Conservation (phyloP, 2,329 filamentous ascomycete genomes). For the Sclerotinia sclerotiorum region DNA sequence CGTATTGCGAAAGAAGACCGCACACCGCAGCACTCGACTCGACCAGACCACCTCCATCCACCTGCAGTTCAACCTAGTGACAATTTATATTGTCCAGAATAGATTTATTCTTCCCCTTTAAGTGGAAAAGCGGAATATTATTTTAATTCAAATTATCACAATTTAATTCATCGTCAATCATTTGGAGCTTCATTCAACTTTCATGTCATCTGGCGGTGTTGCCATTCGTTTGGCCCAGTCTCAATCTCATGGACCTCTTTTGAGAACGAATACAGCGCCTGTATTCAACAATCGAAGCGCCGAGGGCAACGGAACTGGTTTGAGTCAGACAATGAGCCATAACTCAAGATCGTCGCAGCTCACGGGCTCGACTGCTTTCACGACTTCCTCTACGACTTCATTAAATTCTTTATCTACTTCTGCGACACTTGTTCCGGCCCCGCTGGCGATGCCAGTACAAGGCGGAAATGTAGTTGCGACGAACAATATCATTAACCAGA, state of each 20-base stretch:
- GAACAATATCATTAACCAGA: slow-evolving; percentile 95
- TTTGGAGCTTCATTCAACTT: slow-evolving; percentile 12
- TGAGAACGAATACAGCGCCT: slow-evolving; percentile 39
- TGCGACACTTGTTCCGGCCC: slow-evolving; percentile 42
- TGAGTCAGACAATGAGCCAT: slow-evolving; percentile 40
- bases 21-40: slow-evolving; percentile 17
- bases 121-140: slow-evolving; percentile 16
- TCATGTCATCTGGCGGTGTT: slow-evolving; percentile 39
- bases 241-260: slow-evolving; percentile 39
- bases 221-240: slow-evolving; percentile 38
- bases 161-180: slow-evolving; percentile 17
- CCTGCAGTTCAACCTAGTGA: slow-evolving; percentile 4
- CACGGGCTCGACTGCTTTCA: slow-evolving; percentile 59
- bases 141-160: slow-evolving; percentile 9
- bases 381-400: slow-evolving; percentile 41
- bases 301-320: slow-evolving; percentile 30
- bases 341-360: slow-evolving; percentile 58
- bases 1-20: slow-evolving; percentile 16
- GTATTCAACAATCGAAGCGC: slow-evolving; percentile 33
- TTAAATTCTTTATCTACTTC: slow-evolving; percentile 40
- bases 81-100: slow-evolving; percentile 9
- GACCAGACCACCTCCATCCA: slow-evolving; percentile 9
- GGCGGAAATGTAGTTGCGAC: slow-evolving; percentile 71
- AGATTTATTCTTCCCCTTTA: slow-evolving; percentile 8
- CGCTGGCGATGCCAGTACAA: slow-evolving; percentile 40